These are phyloP conservation scores for Dalbergia oliveri DNA, from an alignment of 306 rosid species.

Conservation along the genomic window DNA sequence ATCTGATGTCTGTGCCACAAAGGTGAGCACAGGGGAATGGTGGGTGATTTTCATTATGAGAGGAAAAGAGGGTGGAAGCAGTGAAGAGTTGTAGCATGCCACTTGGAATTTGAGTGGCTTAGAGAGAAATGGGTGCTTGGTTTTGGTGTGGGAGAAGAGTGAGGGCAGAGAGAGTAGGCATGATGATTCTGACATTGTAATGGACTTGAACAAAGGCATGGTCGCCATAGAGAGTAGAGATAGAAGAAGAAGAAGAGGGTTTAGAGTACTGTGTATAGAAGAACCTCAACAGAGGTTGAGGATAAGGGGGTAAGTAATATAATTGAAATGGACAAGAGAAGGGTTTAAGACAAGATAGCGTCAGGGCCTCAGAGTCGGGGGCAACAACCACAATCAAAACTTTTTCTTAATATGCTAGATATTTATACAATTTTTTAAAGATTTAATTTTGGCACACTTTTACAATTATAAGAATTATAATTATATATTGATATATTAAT, in stretches of 20 bases:
- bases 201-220: conserved; percentile 56
- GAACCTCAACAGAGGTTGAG: conserved; percentile 39
- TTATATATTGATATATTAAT: no score
- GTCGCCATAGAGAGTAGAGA: conserved; percentile 56
- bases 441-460: no score
- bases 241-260: conserved; percentile 46
- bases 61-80: conserved; percentile 43
- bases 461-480: no score
- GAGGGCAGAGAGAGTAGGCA: conserved; percentile 64
- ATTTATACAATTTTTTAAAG: no score
- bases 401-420: no score
- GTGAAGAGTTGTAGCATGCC: conserved; percentile 51
- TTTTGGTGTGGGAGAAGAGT: conserved; percentile 48
- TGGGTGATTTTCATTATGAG: conserved; percentile 50
- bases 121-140: conserved; percentile 53
- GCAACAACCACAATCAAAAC: background rate
- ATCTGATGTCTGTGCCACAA: conserved; percentile 79
- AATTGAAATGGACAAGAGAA: conserved; percentile 1
- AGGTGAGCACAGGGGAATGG: conserved; percentile 56
- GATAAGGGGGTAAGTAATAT: conserved; percentile 53
- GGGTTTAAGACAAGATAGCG: conserved; percentile 5
- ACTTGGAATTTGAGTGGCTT: conserved; percentile 59
- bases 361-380: background rate
- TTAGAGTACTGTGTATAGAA: conserved; percentile 27
- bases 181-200: conserved; percentile 70